Evolutionary conservation across 495 filamentous ascomycete species (phyloP), one percentile per base, ranked within the genome.

Genomic region (Neurospora sp.): DNA sequence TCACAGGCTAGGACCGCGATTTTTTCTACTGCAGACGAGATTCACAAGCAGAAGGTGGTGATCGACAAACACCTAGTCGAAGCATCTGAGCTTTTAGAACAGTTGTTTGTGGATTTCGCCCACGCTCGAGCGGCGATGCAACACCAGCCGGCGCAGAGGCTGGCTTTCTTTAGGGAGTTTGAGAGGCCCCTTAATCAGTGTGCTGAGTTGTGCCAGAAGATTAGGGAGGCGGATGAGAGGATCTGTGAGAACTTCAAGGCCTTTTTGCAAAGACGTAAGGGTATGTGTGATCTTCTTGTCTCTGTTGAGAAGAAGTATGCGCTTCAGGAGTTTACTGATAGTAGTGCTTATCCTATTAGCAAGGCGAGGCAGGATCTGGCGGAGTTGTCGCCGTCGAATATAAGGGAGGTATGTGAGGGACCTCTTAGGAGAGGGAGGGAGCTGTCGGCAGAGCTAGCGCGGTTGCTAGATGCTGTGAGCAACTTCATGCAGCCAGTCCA

Each of bases 31-130:
- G 45, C 45, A 22, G n/a, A 12, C 1, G 45, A 22, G 9, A 53
- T 53, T 12, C 45, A 53, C n/a, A 22, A 22, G 4, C 45, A 53
- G 9, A 53, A 12, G 4, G 0, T 53, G 20, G 0, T 5, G 0
- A 12, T 53, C 0, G 20, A 53, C 0, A 53, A 5, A 4, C 10
- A 22, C n/a, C 4, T 53, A 5, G 9, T 53, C 45, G 45, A 53
- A 53, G 20, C 20, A 2, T 6, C 20, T 12, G 4, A 22, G 3
- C 4, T 14, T 27, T 1, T 53, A 10, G 20, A 27, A 3, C 0
- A 0, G 0, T 12, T 53, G 0, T 27, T 14, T 3, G 10, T 1
- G 7, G 10, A 53, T 2, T 4, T 53, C 14, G 20, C 45, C 3
- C 8, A 45, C 0, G n/a, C 44, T 9, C 9, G 45, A 10, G 20